These are phyloP conservation scores for Haplosporangium sp. DNA, from an alignment of 371 early-diverging fungal species.

Conservation along the genomic window DNA sequence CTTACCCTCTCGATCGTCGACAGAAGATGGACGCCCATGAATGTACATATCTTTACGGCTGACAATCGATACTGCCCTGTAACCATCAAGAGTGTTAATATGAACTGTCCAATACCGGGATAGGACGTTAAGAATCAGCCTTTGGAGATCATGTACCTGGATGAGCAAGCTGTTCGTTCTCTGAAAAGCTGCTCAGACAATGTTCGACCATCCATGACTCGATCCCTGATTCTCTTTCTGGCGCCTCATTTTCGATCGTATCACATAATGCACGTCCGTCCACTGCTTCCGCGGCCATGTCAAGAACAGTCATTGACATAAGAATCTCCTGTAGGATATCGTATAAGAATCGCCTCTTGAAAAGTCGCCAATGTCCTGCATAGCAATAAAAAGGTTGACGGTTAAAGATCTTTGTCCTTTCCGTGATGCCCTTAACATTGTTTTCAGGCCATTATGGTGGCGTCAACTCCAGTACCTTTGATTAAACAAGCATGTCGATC, in stretches of 20 bases:
- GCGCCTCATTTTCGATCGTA: constrained; percentile 13
- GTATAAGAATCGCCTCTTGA: constrained; percentile 41
- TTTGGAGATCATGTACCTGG: constrained; percentile 4
- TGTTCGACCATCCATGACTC: constrained; percentile 50
- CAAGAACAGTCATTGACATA: constrained; percentile 29
- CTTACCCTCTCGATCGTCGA: constrained; percentile 39
- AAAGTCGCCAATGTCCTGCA: constrained; percentile 46
- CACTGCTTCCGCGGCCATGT: constrained; percentile 23
- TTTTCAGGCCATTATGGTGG: background rate
- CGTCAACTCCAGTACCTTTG: constrained; percentile 27
- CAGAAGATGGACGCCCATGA: constrained; percentile 40
- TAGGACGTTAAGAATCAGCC: too few relatives aligned
- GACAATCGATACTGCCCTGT: constrained; percentile 29
- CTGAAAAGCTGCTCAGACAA: constrained; percentile 33
- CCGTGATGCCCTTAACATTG: too few relatives aligned
- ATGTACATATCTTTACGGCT: constrained; percentile 19
- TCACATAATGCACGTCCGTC: constrained; percentile 19
- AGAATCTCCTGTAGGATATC: constrained; percentile 49
- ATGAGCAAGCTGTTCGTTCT: background rate
- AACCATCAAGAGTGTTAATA: background rate
- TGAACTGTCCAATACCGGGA: too few relatives aligned
- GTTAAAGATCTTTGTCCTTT: too few relatives aligned
- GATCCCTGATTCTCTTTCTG: constrained; percentile 33
- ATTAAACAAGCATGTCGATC: constrained; percentile 38
- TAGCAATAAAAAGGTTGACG: background rate